A percentile compares a stretch with the other conserved stretches of the same genome.
Evolutionary conservation across 768 basidiomycete species (phyloP).

Genomic region (Suillus americanus): DNA sequence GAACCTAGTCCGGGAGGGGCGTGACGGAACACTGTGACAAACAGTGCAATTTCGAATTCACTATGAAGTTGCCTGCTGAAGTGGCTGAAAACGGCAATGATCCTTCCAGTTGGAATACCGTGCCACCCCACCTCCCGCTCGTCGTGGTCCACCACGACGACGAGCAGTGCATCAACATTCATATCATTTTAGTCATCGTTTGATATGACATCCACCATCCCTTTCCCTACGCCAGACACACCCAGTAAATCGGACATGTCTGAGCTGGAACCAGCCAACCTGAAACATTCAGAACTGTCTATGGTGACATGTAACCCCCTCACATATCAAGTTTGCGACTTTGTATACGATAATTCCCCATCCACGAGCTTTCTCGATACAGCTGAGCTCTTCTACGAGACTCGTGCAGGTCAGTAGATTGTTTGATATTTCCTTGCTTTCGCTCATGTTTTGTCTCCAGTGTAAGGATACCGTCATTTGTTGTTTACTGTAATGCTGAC

Average conservation of each 20-base stretch:
- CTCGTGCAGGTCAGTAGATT: constrained; percentile 58
- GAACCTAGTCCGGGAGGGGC: too few species aligned
- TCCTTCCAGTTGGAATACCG: neutral
- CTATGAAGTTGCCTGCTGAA: neutral
- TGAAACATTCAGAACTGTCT: constrained; percentile 19
- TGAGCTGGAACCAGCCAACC: neutral
- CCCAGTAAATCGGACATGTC: neutral
- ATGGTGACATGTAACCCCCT: constrained; percentile 49
- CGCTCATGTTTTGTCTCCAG: constrained; percentile 6
- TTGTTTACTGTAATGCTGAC: constrained; percentile 13
- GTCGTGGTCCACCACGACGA: neutral
- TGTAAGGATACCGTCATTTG: neutral
- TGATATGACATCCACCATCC: constrained; percentile 2
- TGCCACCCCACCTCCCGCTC: neutral
- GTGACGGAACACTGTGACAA: neutral
- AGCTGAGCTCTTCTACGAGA: constrained; percentile 66
- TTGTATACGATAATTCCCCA: constrained; percentile 58
- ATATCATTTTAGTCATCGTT: neutral
- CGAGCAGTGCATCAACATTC: neutral
- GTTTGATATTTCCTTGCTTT: neutral
- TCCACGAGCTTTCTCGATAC: constrained; percentile 48
- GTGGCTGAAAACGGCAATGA: constrained; percentile 1
- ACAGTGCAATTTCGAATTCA: neutral
- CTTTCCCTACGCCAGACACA: neutral
- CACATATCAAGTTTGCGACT: constrained; percentile 67